These are phyloP conservation scores for Candida namnaoensis DNA, from an alignment of 805 yeast genomes.

Conservation along the genomic window DNA sequence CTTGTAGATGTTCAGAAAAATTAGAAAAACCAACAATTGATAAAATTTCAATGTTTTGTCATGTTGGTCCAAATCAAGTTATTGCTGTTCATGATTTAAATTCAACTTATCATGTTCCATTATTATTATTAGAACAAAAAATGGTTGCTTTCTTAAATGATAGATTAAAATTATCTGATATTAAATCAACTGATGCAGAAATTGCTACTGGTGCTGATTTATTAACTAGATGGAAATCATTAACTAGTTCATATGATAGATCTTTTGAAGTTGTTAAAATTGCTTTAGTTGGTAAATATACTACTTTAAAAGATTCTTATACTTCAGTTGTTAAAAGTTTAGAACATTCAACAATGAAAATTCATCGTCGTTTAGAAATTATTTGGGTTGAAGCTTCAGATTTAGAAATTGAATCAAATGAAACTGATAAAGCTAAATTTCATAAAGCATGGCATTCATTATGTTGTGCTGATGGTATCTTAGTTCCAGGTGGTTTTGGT, in stretches of 20 bases:
- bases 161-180: constrained; percentile 53
- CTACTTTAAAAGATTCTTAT: constrained; percentile 90
- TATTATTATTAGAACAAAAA: constrained; percentile 79
- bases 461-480: constrained; percentile 90
- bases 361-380: constrained; percentile 76
- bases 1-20: constrained; percentile 88
- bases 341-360: constrained; percentile 91
- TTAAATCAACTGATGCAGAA: constrained; percentile 40
- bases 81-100: constrained; percentile 94
- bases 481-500: constrained; percentile 99
- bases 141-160: constrained; percentile 63
- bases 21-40: constrained; percentile 81
- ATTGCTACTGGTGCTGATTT: constrained; percentile 57
- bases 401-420: constrained; percentile 67
- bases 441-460: constrained; percentile 94
- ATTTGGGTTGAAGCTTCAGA: constrained; percentile 95
- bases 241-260: constrained; percentile 75
- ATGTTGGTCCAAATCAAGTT: constrained; percentile 97
- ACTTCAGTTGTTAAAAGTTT: constrained; percentile 90
- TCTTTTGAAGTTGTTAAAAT: constrained; percentile 83
- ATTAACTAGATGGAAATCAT: constrained; percentile 67
- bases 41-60: constrained; percentile 98
- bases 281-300: constrained; percentile 96
- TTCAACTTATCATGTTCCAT: constrained; percentile 96
- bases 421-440: constrained; percentile 60